Evolutionary conservation across 108 stramenopile genomes (phyloP).

Genomic region (Cyclotella baltica): DNA sequence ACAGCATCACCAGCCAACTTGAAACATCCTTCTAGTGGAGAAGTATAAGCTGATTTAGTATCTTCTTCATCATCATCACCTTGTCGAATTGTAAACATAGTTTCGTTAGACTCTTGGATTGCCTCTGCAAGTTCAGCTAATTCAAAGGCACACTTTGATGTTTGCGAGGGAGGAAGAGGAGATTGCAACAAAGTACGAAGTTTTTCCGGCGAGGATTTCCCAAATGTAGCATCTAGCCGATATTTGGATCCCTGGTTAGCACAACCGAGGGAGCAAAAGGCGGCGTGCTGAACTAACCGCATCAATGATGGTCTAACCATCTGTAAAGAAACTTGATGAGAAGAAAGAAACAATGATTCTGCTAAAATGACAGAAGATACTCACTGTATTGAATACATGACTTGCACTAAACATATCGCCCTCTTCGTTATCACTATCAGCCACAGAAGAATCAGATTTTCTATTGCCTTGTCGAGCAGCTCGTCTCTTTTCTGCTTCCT

Average conservation of each 20-base stretch:
- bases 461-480: constrained; percentile 61
- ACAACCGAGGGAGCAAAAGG: constrained; percentile 84
- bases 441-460: constrained; percentile 15
- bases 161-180: constrained; percentile 83
- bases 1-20: constrained; percentile 75
- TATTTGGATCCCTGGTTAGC: constrained; percentile 74
- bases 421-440: constrained; percentile 18
- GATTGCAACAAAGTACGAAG: constrained; percentile 71
- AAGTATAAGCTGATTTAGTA: constrained; percentile 41
- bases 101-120: constrained; percentile 60
- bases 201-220: constrained; percentile 69
- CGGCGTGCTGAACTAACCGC: constrained; percentile 76
- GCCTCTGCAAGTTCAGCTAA: constrained; percentile 80
- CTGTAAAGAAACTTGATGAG: not conserved
- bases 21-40: constrained; percentile 72
- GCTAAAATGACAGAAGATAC: not conserved
- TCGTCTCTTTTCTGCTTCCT: constrained; percentile 85
- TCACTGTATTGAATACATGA: constrained; percentile 64
- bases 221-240: constrained; percentile 73
- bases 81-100: constrained; percentile 50
- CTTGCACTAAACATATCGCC: constrained; percentile 57
- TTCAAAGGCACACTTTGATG: constrained; percentile 82
- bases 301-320: constrained; percentile 74
- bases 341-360: not conserved
- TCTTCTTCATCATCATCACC: constrained; percentile 29